These are phyloP conservation scores for Aspergillus campestris DNA, from an alignment of 495 filamentous ascomycete species.

Conservation along the genomic window DNA sequence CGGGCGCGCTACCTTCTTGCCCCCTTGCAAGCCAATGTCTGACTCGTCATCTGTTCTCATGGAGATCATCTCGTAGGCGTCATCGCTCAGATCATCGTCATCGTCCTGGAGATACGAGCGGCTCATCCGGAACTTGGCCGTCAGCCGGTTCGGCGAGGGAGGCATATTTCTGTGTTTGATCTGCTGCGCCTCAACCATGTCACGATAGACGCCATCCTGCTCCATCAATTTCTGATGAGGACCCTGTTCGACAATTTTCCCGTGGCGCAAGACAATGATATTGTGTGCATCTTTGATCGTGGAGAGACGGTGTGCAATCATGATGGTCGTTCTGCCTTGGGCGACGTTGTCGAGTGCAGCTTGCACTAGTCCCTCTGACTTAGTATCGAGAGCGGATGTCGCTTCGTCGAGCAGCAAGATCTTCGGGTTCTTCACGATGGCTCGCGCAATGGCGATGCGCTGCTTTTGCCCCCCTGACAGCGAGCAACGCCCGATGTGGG, in stretches of 20 bases:
- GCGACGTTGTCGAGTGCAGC: conserved; percentile 81
- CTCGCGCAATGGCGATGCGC: conserved; percentile 80
- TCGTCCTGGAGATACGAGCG: not conserved
- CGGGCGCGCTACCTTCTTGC: not conserved
- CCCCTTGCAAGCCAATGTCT: conserved; percentile 2
- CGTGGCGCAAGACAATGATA: conserved; percentile 84
- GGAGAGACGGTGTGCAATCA: conserved; percentile 88
- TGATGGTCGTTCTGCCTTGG: conserved; percentile 83
- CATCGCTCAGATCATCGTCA: conserved; percentile 5
- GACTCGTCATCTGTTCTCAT: not conserved
- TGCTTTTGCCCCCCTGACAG: conserved; percentile 95
- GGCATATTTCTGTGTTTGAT: conserved; percentile 47
- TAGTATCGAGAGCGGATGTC: conserved; percentile 89
- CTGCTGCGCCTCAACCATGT: conserved; percentile 70
- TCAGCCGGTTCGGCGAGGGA: not conserved
- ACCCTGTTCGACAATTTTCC: conserved; percentile 83
- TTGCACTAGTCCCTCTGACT: conserved; percentile 89
- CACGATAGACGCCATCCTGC: conserved; percentile 54
- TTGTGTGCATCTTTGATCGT: conserved; percentile 92
- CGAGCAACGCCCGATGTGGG: conserved; percentile 83
- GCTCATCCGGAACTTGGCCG: not conserved
- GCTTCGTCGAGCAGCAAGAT: conserved; percentile 92
- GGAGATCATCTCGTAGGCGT: conserved; percentile 1
- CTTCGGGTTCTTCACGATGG: conserved; percentile 86
- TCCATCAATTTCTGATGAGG: conserved; percentile 64